These are phyloP conservation scores for Russula compacta DNA, from an alignment of 768 basidiomycete genomes.

Conservation along the genomic window DNA sequence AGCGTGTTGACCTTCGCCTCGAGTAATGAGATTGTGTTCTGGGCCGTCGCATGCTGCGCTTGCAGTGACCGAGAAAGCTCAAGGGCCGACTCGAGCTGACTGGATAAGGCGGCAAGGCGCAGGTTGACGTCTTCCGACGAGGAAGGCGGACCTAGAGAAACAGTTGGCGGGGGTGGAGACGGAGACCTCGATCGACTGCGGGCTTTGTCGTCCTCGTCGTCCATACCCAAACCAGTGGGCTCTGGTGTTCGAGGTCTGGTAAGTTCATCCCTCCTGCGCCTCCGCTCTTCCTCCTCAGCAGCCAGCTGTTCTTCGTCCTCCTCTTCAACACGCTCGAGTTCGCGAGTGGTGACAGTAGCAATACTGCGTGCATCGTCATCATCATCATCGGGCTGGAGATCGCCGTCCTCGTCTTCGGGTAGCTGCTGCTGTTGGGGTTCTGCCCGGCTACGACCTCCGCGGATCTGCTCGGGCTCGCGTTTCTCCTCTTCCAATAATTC, in stretches of 20 bases:
- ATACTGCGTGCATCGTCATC: constrained; percentile 70
- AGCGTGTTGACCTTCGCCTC: constrained; percentile 60
- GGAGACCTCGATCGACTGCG: constrained; percentile 22
- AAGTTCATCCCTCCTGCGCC: constrained; percentile 40
- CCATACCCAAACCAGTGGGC: constrained; percentile 52
- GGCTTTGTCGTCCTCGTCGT: constrained; percentile 38
- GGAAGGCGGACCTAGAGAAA: constrained; percentile 21
- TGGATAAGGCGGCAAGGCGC: constrained; percentile 52
- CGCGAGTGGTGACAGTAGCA: constrained; percentile 57
- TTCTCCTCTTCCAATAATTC: constrained; percentile 63
- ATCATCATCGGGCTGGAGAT: constrained; percentile 34
- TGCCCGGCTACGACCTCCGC: constrained; percentile 19
- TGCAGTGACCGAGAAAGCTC: constrained; percentile 66
- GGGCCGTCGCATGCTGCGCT: constrained; percentile 68
- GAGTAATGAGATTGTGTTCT: constrained; percentile 57
- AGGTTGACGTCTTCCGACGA: constrained; percentile 48
- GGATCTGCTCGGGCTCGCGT: constrained; percentile 37
- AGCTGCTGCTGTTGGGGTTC: constrained; percentile 14
- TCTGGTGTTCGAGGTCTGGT: constrained; percentile 77
- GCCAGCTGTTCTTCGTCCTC: constrained; percentile 56
- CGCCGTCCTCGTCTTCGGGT: constrained; percentile 22
- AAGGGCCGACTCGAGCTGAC: constrained; percentile 69
- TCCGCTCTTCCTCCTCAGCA: constrained; percentile 36
- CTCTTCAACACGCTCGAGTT: constrained; percentile 64
- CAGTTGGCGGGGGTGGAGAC: constrained; percentile 21